Percentiles rank a stretch among this genome's conserved stretches.
These are phyloP conservation scores for Rhodotorula sp. DNA, from an alignment of 1,284 basidiomycete species.

Conservation along the genomic window DNA sequence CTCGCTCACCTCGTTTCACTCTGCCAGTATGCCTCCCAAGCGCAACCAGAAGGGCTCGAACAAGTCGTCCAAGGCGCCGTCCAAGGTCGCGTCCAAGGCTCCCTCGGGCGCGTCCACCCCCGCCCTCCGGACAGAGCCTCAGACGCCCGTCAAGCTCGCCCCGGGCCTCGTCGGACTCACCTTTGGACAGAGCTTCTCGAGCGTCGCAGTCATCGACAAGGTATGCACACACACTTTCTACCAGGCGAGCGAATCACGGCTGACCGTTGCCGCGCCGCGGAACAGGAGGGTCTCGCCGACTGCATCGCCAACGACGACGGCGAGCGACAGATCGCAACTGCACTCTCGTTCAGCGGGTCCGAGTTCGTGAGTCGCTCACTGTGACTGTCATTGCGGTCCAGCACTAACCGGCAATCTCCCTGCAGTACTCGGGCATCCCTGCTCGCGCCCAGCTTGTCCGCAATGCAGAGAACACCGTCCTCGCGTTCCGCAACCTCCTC, in stretches of 20 bases:
- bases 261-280: background rate
- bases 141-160: slow-evolving; percentile 16
- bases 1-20: background rate
- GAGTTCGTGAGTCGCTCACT: slow-evolving; percentile 65
- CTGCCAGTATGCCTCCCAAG: slow-evolving; percentile 14
- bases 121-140: background rate
- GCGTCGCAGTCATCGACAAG: slow-evolving; percentile 94
- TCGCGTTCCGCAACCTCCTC: slow-evolving; percentile 86
- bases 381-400: background rate
- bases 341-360: slow-evolving; percentile 85
- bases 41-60: slow-evolving; percentile 32
- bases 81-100: slow-evolving; percentile 25
- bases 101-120: slow-evolving; percentile 37
- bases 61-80: slow-evolving; percentile 26
- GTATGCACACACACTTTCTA: slow-evolving; percentile 50
- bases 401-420: background rate
- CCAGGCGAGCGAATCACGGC: background rate
- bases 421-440: slow-evolving; percentile 91
- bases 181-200: slow-evolving; percentile 93
- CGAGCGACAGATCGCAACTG: slow-evolving; percentile 94
- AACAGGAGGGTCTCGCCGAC: slow-evolving; percentile 78
- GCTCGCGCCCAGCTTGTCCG: slow-evolving; percentile 93
- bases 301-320: slow-evolving; percentile 99
- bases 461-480: slow-evolving; percentile 91
- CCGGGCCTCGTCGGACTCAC: slow-evolving; percentile 77